phyloP scores from a whole-genome alignment of 768 basidiomycete genomes.

The Tephrocybe sp. region DNA sequence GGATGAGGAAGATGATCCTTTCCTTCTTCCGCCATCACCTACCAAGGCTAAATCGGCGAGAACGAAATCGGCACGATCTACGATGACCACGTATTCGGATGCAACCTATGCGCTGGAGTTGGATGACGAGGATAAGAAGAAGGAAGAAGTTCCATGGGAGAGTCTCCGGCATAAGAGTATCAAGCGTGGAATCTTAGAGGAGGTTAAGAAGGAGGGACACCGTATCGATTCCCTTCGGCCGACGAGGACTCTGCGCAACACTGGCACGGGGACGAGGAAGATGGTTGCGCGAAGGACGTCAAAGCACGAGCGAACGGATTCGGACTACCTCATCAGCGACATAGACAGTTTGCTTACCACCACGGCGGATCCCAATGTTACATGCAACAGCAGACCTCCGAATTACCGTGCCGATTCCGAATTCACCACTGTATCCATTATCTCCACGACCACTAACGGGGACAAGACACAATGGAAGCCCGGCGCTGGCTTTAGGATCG shows the following conservation, averaged over 20 bases:
- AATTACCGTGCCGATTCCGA: slow-evolving; percentile 12
- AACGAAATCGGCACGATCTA: slow-evolving; percentile 18
- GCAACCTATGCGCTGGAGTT: slow-evolving; percentile 18
- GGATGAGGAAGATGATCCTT: slow-evolving; percentile 24
- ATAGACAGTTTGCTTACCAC: slow-evolving; percentile 7
- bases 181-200: slow-evolving; percentile 48
- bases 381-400: not conserved
- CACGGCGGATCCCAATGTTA: not conserved
- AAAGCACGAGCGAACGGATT: slow-evolving; percentile 24
- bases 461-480: slow-evolving; percentile 26
- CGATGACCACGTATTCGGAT: slow-evolving; percentile 9
- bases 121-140: slow-evolving; percentile 18
- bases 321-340: slow-evolving; percentile 24
- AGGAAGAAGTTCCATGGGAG: slow-evolving; percentile 40
- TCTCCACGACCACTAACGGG: slow-evolving; percentile 15
- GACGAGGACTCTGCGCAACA: slow-evolving; percentile 16
- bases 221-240: slow-evolving; percentile 33
- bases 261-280: not conserved
- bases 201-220: slow-evolving; percentile 34
- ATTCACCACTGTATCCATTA: slow-evolving; percentile 14
- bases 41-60: slow-evolving; percentile 8
- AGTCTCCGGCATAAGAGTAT: slow-evolving; percentile 50
- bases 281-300: slow-evolving; percentile 12
- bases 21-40: slow-evolving; percentile 21
- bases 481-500: slow-evolving; percentile 43